Percentiles rank a stretch among this genome's conserved stretches.
Conservation (phyloP, 2,329 filamentous ascomycete genomes). For the Trichoderma hamatum region DNA sequence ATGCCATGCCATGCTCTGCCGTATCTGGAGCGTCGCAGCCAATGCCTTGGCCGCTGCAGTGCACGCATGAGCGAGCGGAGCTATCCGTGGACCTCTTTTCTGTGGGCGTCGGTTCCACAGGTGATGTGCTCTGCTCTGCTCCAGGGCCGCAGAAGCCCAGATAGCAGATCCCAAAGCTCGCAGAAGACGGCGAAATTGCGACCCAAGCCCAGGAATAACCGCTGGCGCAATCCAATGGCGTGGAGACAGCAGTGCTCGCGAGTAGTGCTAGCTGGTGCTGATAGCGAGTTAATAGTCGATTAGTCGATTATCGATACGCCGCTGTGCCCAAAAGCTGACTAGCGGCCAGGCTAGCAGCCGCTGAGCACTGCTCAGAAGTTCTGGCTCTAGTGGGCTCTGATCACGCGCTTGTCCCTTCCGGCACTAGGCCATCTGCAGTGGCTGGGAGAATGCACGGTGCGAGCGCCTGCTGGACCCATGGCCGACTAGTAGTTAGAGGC, state of each 20-base stretch:
- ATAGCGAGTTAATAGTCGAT: slow-evolving; percentile 9
- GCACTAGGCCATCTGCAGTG: slow-evolving; percentile 20
- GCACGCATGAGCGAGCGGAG: slow-evolving; percentile 21
- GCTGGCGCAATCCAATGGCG: slow-evolving; percentile 4
- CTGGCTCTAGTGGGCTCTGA: slow-evolving; percentile 9
- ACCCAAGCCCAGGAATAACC: neutral
- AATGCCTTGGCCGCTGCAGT: slow-evolving; percentile 19
- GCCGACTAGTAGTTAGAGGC: neutral
- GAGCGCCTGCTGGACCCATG: slow-evolving; percentile 17
- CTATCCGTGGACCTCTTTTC: slow-evolving; percentile 20
- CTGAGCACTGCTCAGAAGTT: slow-evolving; percentile 21
- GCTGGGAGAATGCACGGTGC: slow-evolving; percentile 9
- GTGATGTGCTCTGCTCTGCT: neutral
- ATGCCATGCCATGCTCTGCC: slow-evolving; percentile 7
- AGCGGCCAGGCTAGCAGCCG: slow-evolving; percentile 20
- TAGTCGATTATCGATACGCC: slow-evolving; percentile 7
- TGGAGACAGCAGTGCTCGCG: neutral
- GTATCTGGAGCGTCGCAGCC: slow-evolving; percentile 12
- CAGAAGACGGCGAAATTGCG: neutral
- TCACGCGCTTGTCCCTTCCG: slow-evolving; percentile 7
- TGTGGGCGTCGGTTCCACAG: slow-evolving; percentile 6
- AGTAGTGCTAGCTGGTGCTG: slow-evolving; percentile 1
- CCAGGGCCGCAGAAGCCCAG: neutral
- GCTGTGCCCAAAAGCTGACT: slow-evolving; percentile 22
- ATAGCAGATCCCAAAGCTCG: neutral